Base-by-base conservation (phyloP, 176 grass and related monocot species). In the Cymbopogon citratus region DNA sequence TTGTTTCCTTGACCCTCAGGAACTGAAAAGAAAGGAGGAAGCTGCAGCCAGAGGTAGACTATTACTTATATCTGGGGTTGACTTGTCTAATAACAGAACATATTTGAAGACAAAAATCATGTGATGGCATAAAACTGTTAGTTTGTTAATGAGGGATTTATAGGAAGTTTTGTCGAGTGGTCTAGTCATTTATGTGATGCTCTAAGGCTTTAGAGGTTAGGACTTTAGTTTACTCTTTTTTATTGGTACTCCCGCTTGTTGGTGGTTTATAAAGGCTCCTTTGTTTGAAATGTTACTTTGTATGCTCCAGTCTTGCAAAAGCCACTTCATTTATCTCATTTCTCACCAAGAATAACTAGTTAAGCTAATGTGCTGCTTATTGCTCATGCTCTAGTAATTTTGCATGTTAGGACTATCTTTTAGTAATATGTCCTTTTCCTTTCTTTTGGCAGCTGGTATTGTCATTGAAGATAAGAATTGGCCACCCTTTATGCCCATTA, bases 21-120 rank as follows among this genome's bases (percentile, higher is more conserved):
- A 98, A 82, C 36, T 98, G 69, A 95, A 95, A 95, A 92, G 89
- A 70, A 91, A 79, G 78, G 96, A 98, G 89, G 96, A 98, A 73
- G 92, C 96, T 87, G 92, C 91, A 72, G 73, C 82, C 63, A 84
- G 90, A 88, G 92, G 96, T 98, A 98, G 52, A 63, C 14, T 54
- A 43, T 46, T 51, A 51, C 45, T 69, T 76, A 13, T 68, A 44
- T 71, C 63, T 80, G 4, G 56, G 29, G 52, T 63, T 18, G 9
- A 75, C 33, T 24, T 74, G 34, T 79, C 46, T 79, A 40, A 66
- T 21, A n/a, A n/a, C n/a, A 29, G 75, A 56, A 21, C 72, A 81
- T 1, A 61, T 34, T 69, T 63, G 9, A 64, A 52, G 52, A 39
- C 76, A 54, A 35, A 27, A 89, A 80, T 36, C 35, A 85, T 66